Evolutionary conservation across 495 filamentous ascomycete genomes (phyloP).

Genomic region (Penicillium ochrochloron): DNA sequence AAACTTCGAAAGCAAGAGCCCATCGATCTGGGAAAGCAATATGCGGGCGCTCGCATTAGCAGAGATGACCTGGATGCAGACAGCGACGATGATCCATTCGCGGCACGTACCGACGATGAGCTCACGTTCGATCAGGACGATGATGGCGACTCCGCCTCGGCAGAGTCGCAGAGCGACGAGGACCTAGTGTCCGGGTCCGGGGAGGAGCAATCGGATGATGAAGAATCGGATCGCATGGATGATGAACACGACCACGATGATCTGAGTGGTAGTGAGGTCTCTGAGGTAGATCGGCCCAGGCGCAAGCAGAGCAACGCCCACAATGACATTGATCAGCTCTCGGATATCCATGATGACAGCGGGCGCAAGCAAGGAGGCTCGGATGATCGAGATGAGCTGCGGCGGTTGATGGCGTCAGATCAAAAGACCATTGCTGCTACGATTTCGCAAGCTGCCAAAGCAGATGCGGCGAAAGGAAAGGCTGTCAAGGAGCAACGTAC

Average conservation of each 20-base stretch:
- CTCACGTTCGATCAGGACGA: constrained; percentile 33
- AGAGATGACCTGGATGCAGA: constrained; percentile 65
- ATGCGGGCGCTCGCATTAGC: constrained; percentile 78
- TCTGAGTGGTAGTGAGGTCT: constrained; percentile 27
- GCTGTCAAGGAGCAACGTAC: constrained; percentile 83
- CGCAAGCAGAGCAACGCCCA: neutral
- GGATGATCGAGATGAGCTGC: constrained; percentile 60
- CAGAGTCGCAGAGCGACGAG: constrained; percentile 13
- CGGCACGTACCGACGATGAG: constrained; percentile 30
- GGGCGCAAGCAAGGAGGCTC: neutral
- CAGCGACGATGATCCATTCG: constrained; percentile 53
- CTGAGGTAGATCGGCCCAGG: constrained; percentile 22
- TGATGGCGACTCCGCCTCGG: constrained; percentile 26
- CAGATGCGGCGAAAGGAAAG: constrained; percentile 80
- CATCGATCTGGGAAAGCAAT: constrained; percentile 70
- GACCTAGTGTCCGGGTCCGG: neutral
- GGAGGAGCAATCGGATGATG: constrained; percentile 8
- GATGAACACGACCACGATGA: constrained; percentile 22
- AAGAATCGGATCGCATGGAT: neutral
- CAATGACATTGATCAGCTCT: neutral
- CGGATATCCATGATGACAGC: neutral
- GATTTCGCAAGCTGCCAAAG: constrained; percentile 73
- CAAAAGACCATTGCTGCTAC: constrained; percentile 69
- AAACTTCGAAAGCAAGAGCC: constrained; percentile 77
- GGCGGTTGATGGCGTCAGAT: constrained; percentile 71